These are phyloP conservation scores for Mortierella alpina DNA, from an alignment of 192 early-diverging fungal genomes.

Conservation along the genomic window DNA sequence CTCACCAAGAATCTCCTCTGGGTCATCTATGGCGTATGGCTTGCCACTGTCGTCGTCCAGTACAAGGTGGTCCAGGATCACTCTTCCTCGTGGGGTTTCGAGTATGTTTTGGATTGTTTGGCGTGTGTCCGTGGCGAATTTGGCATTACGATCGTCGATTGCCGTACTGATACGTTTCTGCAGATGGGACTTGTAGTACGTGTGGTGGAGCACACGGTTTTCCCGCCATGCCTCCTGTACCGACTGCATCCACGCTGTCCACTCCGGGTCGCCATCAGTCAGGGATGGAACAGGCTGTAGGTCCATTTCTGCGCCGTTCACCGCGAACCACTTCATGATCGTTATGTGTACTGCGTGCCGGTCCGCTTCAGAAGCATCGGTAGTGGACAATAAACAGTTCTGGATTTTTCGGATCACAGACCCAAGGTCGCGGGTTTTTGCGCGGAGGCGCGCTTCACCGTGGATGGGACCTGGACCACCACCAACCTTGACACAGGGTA, in stretches of 20 bases:
- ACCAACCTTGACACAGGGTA: background rate
- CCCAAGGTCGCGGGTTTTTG: slow-evolving; percentile 5
- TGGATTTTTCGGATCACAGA: background rate
- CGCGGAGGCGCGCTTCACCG: background rate
- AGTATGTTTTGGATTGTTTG: slow-evolving; percentile 12
- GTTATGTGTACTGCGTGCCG: too few relatives aligned
- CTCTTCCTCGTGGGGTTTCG: background rate
- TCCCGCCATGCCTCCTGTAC: background rate
- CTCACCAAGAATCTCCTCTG: background rate
- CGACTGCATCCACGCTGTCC: background rate
- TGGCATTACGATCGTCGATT: slow-evolving; percentile 1
- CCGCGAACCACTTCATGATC: background rate
- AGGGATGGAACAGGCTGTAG: background rate
- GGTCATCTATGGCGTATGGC: slow-evolving; percentile 13
- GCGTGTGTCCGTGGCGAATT: background rate
- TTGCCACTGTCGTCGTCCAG: background rate
- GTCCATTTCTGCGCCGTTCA: background rate
- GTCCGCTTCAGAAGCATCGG: too few relatives aligned
- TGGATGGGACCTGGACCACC: slow-evolving; percentile 1
- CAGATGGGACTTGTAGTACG: background rate
- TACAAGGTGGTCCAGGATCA: slow-evolving; percentile 4
- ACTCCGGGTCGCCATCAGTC: background rate
- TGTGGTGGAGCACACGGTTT: background rate
- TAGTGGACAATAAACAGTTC: background rate
- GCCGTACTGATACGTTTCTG: slow-evolving; percentile 1